These are phyloP conservation scores for Setomelanomma holmii DNA, from an alignment of 2,329 filamentous ascomycete species.

Conservation along the genomic window DNA sequence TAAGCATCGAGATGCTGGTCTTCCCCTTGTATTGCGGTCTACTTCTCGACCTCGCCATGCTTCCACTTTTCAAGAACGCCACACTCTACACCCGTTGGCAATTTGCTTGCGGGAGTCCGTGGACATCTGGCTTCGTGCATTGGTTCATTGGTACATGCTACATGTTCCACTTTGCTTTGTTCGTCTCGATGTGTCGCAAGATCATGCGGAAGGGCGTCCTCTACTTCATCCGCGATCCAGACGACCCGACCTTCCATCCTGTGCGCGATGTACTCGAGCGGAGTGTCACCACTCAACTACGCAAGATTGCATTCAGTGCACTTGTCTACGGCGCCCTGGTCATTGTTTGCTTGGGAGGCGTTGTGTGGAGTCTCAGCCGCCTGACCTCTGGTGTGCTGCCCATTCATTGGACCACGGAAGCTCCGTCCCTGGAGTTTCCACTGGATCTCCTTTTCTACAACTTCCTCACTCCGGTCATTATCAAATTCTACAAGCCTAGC, in stretches of 20 bases:
- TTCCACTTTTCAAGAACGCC: conserved; percentile 86
- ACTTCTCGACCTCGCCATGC: conserved; percentile 83
- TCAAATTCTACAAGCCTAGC: conserved; percentile 84
- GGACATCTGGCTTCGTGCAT: conserved; percentile 94
- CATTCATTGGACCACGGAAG: conserved; percentile 91
- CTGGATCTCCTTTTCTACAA: conserved; percentile 96
- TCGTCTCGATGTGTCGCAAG: conserved; percentile 98
- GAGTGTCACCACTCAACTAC: conserved; percentile 87
- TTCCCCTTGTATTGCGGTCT: conserved; percentile 96
- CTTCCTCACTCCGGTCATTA: conserved; percentile 87
- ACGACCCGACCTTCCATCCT: conserved; percentile 97
- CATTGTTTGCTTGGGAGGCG: conserved; percentile 89
- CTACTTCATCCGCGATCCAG: conserved; percentile 97
- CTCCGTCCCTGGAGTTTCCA: conserved; percentile 92
- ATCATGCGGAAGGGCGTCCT: conserved; percentile 95
- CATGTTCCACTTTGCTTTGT: conserved; percentile 99
- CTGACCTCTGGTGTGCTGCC: conserved; percentile 77
- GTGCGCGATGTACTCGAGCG: conserved; percentile 96
- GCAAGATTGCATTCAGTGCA: conserved; percentile 95
- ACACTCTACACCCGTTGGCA: conserved; percentile 77
- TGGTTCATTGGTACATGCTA: conserved; percentile 99
- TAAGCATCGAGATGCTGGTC: conserved; percentile 97
- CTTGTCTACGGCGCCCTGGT: conserved; percentile 94
- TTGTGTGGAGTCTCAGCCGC: conserved; percentile 87
- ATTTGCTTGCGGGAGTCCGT: conserved; percentile 79